Evolutionary conservation across 2,329 filamentous ascomycete species (phyloP).

Genomic region (Aspergillus thermomutatus): DNA sequence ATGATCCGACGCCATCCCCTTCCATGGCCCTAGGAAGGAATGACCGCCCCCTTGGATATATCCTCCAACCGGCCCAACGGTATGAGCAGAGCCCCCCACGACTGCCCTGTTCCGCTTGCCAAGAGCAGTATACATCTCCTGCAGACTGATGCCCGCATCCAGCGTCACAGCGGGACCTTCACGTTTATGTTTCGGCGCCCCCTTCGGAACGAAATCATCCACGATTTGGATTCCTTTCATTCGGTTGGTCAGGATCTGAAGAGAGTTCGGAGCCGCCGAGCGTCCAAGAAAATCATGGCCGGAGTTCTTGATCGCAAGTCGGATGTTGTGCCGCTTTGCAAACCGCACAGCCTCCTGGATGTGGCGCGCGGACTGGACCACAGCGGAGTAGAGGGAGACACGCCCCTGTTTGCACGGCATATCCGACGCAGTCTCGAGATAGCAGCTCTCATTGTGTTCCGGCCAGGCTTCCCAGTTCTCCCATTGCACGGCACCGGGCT

Average conservation of each 20-base stretch:
- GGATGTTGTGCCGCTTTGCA: constrained; percentile 21
- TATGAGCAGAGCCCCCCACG: constrained; percentile 10
- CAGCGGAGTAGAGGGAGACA: constrained; percentile 36
- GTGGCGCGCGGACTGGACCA: constrained; percentile 28
- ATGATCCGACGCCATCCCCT: constrained; percentile 52
- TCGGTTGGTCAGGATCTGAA: constrained; percentile 23
- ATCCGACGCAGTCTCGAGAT: constrained; percentile 25
- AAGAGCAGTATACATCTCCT: constrained; percentile 5
- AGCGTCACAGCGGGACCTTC: background rate
- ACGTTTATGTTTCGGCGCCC: background rate
- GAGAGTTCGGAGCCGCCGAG: constrained; percentile 31
- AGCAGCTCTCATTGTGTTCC: constrained; percentile 34
- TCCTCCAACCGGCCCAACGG: constrained; percentile 28
- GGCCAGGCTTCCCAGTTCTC: constrained; percentile 42
- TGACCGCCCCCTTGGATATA: constrained; percentile 43
- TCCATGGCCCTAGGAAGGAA: constrained; percentile 44
- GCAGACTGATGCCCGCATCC: constrained; percentile 8
- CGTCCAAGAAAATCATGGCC: constrained; percentile 22
- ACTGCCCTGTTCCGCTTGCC: background rate
- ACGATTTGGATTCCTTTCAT: constrained; percentile 7
- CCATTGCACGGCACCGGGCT: constrained; percentile 37
- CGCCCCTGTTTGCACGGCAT: constrained; percentile 33
- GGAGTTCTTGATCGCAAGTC: constrained; percentile 33
- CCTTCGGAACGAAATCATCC: constrained; percentile 6
- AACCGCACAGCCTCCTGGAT: constrained; percentile 40